Evolutionary conservation across 108 stramenopile genomes (phyloP).

Genomic region (Skeletonema menzelii): DNA sequence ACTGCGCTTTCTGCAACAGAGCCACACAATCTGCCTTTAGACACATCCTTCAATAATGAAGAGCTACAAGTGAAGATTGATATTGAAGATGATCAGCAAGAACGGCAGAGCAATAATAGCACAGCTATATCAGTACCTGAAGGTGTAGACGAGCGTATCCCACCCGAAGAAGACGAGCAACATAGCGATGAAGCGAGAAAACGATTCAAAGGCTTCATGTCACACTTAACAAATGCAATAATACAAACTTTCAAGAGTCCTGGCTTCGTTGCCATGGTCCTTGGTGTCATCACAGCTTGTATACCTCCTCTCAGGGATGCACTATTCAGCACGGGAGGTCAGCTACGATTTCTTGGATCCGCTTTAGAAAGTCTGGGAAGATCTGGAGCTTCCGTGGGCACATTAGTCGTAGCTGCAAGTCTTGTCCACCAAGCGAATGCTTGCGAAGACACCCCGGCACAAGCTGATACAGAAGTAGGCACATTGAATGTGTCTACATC

Average conservation of each 20-base stretch:
- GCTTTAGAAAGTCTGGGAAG: slow-evolving; percentile 66
- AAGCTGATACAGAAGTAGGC: not conserved
- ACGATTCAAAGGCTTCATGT: slow-evolving; percentile 2
- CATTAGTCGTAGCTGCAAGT: slow-evolving; percentile 67
- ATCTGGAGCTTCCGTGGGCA: slow-evolving; percentile 54
- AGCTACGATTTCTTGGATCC: slow-evolving; percentile 66
- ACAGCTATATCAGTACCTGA: not conserved
- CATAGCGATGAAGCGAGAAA: slow-evolving; percentile 7
- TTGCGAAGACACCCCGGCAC: not conserved
- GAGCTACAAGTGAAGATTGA: not conserved
- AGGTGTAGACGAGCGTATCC: slow-evolving; percentile 4
- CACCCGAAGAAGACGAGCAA: not conserved
- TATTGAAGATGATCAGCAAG: not conserved
- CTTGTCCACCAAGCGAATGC: slow-evolving; percentile 41
- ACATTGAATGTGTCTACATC: not conserved
- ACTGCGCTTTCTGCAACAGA: not conserved
- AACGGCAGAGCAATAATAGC: not conserved
- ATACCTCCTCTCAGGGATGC: slow-evolving; percentile 69
- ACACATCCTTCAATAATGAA: not conserved
- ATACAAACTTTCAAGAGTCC: slow-evolving; percentile 59
- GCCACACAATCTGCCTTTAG: not conserved
- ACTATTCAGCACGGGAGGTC: slow-evolving; percentile 56
- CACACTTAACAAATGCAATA: slow-evolving; percentile 31
- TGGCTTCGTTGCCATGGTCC: slow-evolving; percentile 60
- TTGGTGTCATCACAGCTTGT: slow-evolving; percentile 70